Evolutionary conservation across 2,329 filamentous ascomycete species (phyloP).

Genomic region (Aspergillus hiratsukae): DNA sequence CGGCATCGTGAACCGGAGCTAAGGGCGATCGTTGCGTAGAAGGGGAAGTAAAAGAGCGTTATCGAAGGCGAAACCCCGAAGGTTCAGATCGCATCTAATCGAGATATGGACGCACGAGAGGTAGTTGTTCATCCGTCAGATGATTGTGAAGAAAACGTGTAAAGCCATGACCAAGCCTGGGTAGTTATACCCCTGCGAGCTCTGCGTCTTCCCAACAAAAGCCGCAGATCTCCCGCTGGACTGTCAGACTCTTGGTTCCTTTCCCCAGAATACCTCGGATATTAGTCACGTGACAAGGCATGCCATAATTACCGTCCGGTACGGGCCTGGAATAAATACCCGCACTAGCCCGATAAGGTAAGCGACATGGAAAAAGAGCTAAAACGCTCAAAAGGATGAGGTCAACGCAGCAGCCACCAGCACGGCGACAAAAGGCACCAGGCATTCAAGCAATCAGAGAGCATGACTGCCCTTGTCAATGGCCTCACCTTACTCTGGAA

Average conservation of each 20-base stretch:
- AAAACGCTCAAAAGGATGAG: conserved; percentile 9
- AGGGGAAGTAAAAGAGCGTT: neutral
- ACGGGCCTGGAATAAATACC: neutral
- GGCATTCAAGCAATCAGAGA: neutral
- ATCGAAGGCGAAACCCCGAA: neutral
- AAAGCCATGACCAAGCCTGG: conserved; percentile 2
- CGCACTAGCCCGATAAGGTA: neutral
- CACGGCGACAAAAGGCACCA: neutral
- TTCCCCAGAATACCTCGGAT: conserved; percentile 28
- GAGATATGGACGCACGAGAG: neutral
- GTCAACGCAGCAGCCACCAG: conserved; percentile 17
- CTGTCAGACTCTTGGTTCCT: neutral
- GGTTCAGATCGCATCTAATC: conserved; percentile 1
- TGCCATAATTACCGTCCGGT: neutral
- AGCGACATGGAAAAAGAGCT: neutral
- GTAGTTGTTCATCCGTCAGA: neutral
- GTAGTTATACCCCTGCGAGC: conserved; percentile 11
- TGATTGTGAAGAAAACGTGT: conserved; percentile 1
- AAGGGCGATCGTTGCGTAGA: neutral
- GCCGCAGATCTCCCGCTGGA: conserved; percentile 18
- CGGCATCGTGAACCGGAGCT: conserved; percentile 23
- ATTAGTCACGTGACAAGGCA: conserved; percentile 17
- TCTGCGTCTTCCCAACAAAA: conserved; percentile 21
- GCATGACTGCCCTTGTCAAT: neutral
- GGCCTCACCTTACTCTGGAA: neutral